phyloP scores from a whole-genome alignment of 2,329 filamentous ascomycete genomes.

The Colletotrichum gloeosporioides region DNA sequence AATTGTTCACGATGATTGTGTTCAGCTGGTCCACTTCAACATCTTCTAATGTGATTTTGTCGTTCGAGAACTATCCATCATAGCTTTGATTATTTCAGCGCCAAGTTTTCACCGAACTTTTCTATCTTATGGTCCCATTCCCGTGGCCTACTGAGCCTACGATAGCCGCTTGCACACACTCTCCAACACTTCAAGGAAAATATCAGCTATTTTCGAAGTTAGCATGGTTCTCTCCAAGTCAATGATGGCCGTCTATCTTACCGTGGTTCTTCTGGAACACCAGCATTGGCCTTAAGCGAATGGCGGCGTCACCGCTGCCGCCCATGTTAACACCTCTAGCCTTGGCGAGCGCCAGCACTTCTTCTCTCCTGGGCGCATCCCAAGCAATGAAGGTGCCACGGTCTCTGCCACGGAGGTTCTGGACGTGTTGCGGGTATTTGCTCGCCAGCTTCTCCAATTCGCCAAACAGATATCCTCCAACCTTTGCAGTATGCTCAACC shows the following conservation, averaged over 20 bases:
- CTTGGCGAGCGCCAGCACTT: conserved; percentile 82
- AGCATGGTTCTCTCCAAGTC: neutral
- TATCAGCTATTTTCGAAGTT: neutral
- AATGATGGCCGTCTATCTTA: conserved; percentile 58
- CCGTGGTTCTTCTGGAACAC: conserved; percentile 92
- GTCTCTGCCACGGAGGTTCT: conserved; percentile 85
- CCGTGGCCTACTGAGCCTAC: neutral
- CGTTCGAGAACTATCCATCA: neutral
- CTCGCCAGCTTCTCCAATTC: conserved; percentile 71
- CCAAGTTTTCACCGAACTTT: neutral
- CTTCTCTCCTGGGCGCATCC: conserved; percentile 81
- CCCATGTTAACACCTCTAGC: conserved; percentile 84
- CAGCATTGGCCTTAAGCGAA: conserved; percentile 86
- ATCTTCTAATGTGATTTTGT: too few relatives aligned
- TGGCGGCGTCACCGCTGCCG: conserved; percentile 76
- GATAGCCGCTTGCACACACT: neutral
- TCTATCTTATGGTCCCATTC: neutral
- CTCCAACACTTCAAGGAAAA: neutral
- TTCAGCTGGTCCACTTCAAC: neutral
- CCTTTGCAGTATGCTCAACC: conserved; percentile 76
- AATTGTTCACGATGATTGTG: neutral
- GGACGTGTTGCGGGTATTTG: conserved; percentile 78
- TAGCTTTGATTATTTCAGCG: neutral
- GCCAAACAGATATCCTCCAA: conserved; percentile 79
- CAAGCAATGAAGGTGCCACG: conserved; percentile 94